These are phyloP conservation scores for Collybia nuda DNA, from an alignment of 768 basidiomycete species.

Conservation along the genomic window DNA sequence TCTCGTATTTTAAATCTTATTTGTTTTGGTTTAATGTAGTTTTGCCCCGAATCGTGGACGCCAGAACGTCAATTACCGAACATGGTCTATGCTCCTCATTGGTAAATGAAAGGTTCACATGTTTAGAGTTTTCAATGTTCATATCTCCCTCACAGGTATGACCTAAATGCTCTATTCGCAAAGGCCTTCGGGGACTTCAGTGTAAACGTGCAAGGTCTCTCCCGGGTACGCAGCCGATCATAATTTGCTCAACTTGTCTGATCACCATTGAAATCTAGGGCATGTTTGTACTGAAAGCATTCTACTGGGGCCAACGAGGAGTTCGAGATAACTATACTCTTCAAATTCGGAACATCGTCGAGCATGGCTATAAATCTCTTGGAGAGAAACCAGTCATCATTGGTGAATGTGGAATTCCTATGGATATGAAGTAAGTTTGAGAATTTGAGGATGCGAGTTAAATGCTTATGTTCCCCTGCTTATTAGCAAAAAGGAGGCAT, in stretches of 20 bases:
- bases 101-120: constrained; percentile 17
- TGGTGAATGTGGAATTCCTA: constrained; percentile 93
- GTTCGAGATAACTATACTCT: constrained; percentile 79
- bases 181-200: constrained; percentile 85
- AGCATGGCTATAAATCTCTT: constrained; percentile 63
- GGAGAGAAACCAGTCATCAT: constrained; percentile 85
- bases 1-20: background rate
- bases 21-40: constrained; percentile 40
- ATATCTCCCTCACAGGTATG: constrained; percentile 61
- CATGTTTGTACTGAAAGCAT: constrained; percentile 74
- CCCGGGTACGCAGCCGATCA: constrained; percentile 54
- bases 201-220: constrained; percentile 91
- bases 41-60: constrained; percentile 79
- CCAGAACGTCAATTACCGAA: constrained; percentile 50
- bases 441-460: too few relatives aligned
- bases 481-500: constrained; percentile 66
- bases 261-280: constrained; percentile 48
- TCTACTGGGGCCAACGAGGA: constrained; percentile 87
- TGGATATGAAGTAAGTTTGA: constrained; percentile 91
- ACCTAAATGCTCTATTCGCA: constrained; percentile 82
- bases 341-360: constrained; percentile 80
- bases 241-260: background rate
- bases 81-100: constrained; percentile 39
- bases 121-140: background rate
- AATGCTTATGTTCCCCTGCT: too few relatives aligned